phyloP scores from a whole-genome alignment of 2,329 filamentous ascomycete species.

The Trichoderma endophyticum region DNA sequence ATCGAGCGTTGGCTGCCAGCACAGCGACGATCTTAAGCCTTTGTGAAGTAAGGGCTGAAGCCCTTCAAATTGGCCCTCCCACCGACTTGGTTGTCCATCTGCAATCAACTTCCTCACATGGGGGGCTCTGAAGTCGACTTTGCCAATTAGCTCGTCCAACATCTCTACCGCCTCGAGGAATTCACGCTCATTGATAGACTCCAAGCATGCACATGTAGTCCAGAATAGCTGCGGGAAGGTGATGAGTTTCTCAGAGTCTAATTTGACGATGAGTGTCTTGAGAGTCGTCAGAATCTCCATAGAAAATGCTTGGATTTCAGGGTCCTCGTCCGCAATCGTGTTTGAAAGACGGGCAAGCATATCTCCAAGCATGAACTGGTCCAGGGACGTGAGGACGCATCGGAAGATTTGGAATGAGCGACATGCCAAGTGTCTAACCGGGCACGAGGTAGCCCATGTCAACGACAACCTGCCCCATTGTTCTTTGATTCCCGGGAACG shows the following conservation, averaged over 20 bases:
- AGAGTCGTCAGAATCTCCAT: slow-evolving; percentile 96
- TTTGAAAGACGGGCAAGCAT: slow-evolving; percentile 95
- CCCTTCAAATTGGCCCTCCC: slow-evolving; percentile 87
- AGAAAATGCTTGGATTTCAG: slow-evolving; percentile 92
- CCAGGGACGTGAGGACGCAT: slow-evolving; percentile 84
- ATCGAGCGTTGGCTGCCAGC: slow-evolving; percentile 72
- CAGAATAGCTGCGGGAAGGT: slow-evolving; percentile 96
- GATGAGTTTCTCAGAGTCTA: slow-evolving; percentile 74
- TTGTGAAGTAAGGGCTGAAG: slow-evolving; percentile 86
- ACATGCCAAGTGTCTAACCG: slow-evolving; percentile 90
- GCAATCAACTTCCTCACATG: slow-evolving; percentile 67
- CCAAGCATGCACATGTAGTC: slow-evolving; percentile 93
- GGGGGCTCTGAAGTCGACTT: slow-evolving; percentile 73
- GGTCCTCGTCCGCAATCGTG: slow-evolving; percentile 91
- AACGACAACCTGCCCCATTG: slow-evolving; percentile 88
- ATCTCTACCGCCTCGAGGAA: slow-evolving; percentile 90
- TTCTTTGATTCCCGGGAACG: slow-evolving; percentile 82
- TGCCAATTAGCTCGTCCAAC: slow-evolving; percentile 80
- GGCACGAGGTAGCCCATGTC: slow-evolving; percentile 95
- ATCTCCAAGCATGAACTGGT: slow-evolving; percentile 91
- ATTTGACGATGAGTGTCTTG: slow-evolving; percentile 82
- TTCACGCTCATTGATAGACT: slow-evolving; percentile 94
- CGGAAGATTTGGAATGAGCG: slow-evolving; percentile 97
- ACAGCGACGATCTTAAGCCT: slow-evolving; percentile 81
- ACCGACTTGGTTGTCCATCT: slow-evolving; percentile 76